Conservation (phyloP, 2,329 filamentous ascomycete genomes). For the Colletotrichum gigasporum region DNA sequence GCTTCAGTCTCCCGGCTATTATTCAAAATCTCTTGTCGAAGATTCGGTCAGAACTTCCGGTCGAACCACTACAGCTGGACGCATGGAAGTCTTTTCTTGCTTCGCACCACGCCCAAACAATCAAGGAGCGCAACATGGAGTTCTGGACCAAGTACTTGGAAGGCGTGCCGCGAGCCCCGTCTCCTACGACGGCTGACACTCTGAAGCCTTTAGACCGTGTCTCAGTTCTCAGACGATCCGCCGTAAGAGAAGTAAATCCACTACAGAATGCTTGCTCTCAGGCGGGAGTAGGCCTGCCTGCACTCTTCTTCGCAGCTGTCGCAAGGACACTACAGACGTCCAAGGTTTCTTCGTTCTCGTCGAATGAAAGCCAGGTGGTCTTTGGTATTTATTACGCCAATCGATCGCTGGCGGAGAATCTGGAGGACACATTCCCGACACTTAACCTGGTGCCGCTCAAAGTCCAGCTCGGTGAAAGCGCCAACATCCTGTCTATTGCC, state of each 20-base stretch:
- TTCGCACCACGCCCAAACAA: background rate
- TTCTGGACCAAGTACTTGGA: conserved; percentile 39
- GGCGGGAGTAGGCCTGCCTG: conserved; percentile 72
- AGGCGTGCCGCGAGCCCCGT: conserved; percentile 32
- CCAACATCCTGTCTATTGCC: conserved; percentile 61
- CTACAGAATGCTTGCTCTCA: conserved; percentile 47
- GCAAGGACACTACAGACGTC: conserved; percentile 50
- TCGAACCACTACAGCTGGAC: background rate
- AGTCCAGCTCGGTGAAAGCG: conserved; percentile 50
- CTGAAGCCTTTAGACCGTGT: conserved; percentile 40
- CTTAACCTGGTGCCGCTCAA: conserved; percentile 81
- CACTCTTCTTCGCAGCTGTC: conserved; percentile 79
- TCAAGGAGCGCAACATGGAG: background rate
- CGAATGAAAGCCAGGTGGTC: conserved; percentile 55
- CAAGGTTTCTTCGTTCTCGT: background rate
- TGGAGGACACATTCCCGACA: conserved; percentile 70
- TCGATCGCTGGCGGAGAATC: conserved; percentile 62
- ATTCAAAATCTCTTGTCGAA: conserved; percentile 46
- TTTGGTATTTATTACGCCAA: conserved; percentile 89
- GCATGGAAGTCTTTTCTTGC: conserved; percentile 12
- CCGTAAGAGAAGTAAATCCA: conserved; percentile 49
- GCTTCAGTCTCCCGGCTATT: conserved; percentile 76
- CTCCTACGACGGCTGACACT: conserved; percentile 6
- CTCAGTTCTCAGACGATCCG: conserved; percentile 54
- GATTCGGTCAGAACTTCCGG: background rate